Evolutionary conservation across 495 filamentous ascomycete genomes (phyloP), one percentile per base, ranked within the genome.

Genomic region (Parachaetomium inaequale): DNA sequence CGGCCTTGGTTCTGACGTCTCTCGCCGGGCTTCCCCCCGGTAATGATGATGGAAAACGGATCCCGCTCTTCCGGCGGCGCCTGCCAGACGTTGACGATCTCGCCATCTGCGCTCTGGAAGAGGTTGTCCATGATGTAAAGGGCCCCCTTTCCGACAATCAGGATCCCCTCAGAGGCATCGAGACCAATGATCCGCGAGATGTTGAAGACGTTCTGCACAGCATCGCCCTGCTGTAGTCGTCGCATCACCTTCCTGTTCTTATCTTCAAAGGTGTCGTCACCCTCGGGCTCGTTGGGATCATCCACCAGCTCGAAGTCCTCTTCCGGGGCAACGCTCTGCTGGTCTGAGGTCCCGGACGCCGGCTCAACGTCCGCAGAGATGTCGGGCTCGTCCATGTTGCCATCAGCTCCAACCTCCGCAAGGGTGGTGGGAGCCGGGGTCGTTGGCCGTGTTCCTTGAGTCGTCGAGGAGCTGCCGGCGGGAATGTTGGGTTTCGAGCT

Each of bases 221-320:
- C 81, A 67, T 98, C 94, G 6, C 91, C 91, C 34, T 90, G 88
- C 62, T 96, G 89, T 14, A 98, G 81, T 65, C 91, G 96, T 60
- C 94, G 82, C 90, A 98, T 92, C 52, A 98, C 94, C 74, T 95
- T 97, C 17, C 94, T 81, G 68, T 98, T 97, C 77, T 96, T 97
- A 70, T 98, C 94, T 75, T 98, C 94, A 67, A 91, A 96, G 12
- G 86, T 87, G 58, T 95, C 93, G 17, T 90, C 83, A 50, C 87
- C 90, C 51, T 90, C 85, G n/a, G 84, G 84, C 61, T 96, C 93
- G 66, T 84, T 82, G 0, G 83, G 84, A 58, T 86, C 84, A 61
- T 96, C 91, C 42, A 98, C 87, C 67, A 98, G 84, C 75, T 98
- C 94, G 66, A 93, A 98, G 56, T 92, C 93, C 54, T 97, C 94